Evolutionary conservation across 352 stramenopile species (phyloP), one percentile per base, ranked within the genome.

Genomic region (Phytophthora ramorum): DNA sequence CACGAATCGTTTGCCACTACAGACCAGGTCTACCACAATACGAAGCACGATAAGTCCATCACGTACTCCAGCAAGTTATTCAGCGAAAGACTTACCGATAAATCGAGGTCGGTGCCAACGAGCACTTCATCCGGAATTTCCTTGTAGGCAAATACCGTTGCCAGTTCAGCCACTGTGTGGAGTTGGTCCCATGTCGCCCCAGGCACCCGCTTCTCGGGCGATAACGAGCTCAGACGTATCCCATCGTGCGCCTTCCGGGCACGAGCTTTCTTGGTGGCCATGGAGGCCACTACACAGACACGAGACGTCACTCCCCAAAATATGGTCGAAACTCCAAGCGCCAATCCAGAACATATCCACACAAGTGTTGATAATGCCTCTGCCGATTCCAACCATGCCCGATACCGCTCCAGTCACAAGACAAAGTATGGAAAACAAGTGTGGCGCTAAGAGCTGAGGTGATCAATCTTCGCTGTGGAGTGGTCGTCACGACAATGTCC

Each of bases 91-190:
- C 66, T 19, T 68, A 88, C 81, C 59, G 81, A 84, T n/a, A 90
- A 73, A 44, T 95, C 80, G 17, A 95, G 34, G 8, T 89, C 81
- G 10, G 54, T 56, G 7, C 84, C 86, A 26, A 59, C 45, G 5
- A 93, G 77, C 45, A 92, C 56, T 57, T 95, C 84, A 40, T 83
- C 65, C 9, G 86, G 86, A 14, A 95, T 73, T 28, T 87, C 73
- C 16, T 74, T 70, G 68, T 92, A 95, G 13, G 73, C 55, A 34
- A 92, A 90, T 13, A 35, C 49, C 0, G 71, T 65, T 41, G 73
- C 76, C 37, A 88, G 69, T 35, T 89, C 81, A 10, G 61, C 45
- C 12, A 84, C 75, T 2, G 41, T 52, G 16, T 73, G 56, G 7
- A 43, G 17, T 46, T 63, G 61, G 3, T 41, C 54, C 22, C 47